Evolutionary conservation across 2,329 filamentous ascomycete genomes (phyloP), one percentile per base, ranked within the genome.

Genomic region (Aspergillus hortae): DNA sequence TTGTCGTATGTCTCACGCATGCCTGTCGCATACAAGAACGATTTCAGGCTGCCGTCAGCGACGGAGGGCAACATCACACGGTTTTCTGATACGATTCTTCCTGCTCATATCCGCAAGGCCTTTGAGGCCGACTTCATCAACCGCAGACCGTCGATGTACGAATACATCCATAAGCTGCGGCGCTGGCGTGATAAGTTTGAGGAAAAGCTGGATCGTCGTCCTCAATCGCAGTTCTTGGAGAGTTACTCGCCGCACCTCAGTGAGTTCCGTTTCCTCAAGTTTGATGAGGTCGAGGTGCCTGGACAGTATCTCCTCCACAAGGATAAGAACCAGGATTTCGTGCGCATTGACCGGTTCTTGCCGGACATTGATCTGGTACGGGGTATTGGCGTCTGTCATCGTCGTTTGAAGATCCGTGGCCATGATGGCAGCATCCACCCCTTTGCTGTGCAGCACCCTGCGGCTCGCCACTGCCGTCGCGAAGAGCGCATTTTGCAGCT

Each of bases 291-390:
- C 11, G 94, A 99, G 72, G 85, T 99, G 33, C 95, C 95, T 3
- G 94, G 94, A 0, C 94, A 99, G 69, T 99, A 99, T 70, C 77
- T 96, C 57, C 87, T 95, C 67, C 94, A 96, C 75, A 95, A 94
- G 71, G 95, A 99, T 65, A 99, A 97, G 82, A 99, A 99, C 70
- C 91, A 95, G 63, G 94, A 99, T 70, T 99, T 99, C 68, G 87
- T 99, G 59, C 88, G 92, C 43, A 97, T 99, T 59, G 95, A 99
- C 70, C 88, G 92, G 21, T 99, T 99, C 82, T 75, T 99, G 62
- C 92, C 95, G 9, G 89, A 94, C 59, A 91, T 99, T 17, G 92
- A 99, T 62, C 80, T 97, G 48, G 89, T 99, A 40, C 87, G 94
- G 50, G 90, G 88, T 9, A 90, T 95, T 62, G 91, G 91, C 49